Conservation (phyloP, 345 rosid species). For the Lepidium aucheri region DNA sequence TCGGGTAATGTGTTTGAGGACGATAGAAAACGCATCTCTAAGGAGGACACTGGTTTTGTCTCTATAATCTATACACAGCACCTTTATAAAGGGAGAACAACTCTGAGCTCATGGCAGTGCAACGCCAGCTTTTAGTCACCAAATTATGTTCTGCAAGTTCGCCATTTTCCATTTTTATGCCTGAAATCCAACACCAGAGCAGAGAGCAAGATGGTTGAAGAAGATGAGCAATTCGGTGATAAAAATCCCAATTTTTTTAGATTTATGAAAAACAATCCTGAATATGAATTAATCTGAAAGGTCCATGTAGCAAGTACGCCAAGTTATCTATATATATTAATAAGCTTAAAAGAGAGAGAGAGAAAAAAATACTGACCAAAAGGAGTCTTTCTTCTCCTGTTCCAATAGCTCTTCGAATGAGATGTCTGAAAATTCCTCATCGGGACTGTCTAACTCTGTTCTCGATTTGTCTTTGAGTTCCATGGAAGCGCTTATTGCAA, state of each 20-base stretch:
- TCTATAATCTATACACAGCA: conserved; percentile 11
- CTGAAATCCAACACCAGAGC: conserved; percentile 33
- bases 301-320: neutral
- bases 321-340: neutral
- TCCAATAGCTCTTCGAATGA: conserved; percentile 89
- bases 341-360: neutral
- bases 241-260: neutral
- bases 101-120: neutral
- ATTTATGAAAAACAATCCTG: neutral
- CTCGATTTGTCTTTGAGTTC: conserved; percentile 43
- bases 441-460: conserved; percentile 34
- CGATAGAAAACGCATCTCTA: neutral
- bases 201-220: neutral
- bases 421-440: conserved; percentile 54
- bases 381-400: conserved; percentile 81
- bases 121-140: neutral
- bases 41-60: conserved; percentile 7
- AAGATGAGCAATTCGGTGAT: neutral
- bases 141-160: conserved; percentile 29
- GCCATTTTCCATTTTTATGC: conserved; percentile 70
- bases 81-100: neutral
- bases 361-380: conserved; percentile 49
- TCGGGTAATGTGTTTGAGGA: neutral
- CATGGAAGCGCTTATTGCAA: conserved; percentile 56
- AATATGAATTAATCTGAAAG: neutral